Evolutionary conservation across 768 basidiomycete genomes (phyloP), one percentile per base, ranked within the genome.

Genomic region (Agrocybe chaxingu): DNA sequence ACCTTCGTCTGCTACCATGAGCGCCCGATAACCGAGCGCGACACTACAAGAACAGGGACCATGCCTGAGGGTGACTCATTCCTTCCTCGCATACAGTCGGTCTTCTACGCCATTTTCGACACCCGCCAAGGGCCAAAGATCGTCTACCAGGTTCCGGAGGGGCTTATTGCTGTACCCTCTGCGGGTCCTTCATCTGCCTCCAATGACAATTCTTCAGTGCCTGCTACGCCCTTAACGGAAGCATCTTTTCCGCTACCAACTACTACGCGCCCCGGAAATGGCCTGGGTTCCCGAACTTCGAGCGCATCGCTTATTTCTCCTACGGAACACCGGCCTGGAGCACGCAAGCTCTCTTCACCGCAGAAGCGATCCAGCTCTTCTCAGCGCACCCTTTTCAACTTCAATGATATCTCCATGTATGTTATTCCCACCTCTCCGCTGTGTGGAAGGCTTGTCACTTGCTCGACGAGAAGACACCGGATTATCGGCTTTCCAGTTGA

Each of bases 51-150:
- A 7, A 40, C 24, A n/a, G 16, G 44, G 19, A 45, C 50, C 47
- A 68, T 67, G 66, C 62, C 67, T 51, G 63, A 68, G 50, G 64
- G 64, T n/a, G 84, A 84, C 65, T 91, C 89, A 8, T 92, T 88
- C 69, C 77, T 87, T 41, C 89, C 89, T 34, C 74, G 78, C 45
- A 87, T 92, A 50, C 83, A 86, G 58, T 93, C 92, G 8, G 87
- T 96, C 10, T 98, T 98, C 73, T 98, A 97, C 62, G 87, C 95
- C 3, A 84, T 89, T 10, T 98, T 99, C 65, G 92, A 98, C 68
- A 78, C 86, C 34, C 72, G 70, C 4, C 82, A 87, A 48, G 96
- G 97, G 2, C 90, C 93, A 2, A 90, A 90, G 61, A 88, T 98
- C 41, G 84, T 92, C 4, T 89, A 88, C 61, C 95, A 98, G 69